Evolutionary conservation across 1,284 basidiomycete genomes (phyloP), one percentile per base, ranked within the genome.

Genomic region (Hymenochaete sp.): DNA sequence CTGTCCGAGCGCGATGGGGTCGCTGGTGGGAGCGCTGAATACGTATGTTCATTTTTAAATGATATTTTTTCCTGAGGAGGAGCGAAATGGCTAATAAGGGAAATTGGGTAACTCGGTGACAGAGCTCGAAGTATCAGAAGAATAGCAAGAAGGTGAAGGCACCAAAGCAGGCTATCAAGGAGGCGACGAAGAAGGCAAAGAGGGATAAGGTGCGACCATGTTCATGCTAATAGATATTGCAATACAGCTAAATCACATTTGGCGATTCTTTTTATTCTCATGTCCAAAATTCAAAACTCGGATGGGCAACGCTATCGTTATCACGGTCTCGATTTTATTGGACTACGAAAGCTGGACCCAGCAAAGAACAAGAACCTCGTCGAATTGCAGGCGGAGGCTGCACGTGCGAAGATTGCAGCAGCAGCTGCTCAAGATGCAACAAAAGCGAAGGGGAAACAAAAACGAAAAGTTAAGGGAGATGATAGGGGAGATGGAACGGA

Each of bases 61-160:
- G 22, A 42, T 31, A 32, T 16, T 42, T 42, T 14, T 8, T 31
- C 10, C 27, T 32, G 16, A 27, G n/a, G 21, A 9, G 21, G n/a
- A 13, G 16, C 14, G 25, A 40, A 35, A 42, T 14, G 37, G 27
- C 25, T 27, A 9, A 10, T 9, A 31, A 9, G 28, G 28, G 14
- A 38, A 3, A 46, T 40, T 3, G 35, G 49, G 42, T 40, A 48
- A 68, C 14, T 9, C 18, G 7, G 18, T 35, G 16, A 62, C 56
- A 61, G 42, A 71, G 78, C 11, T 80, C 75, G 38, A 92, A 84
- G 62, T 93, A 82, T 63, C 86, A 89, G 62, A 92, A 91, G 67
- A 86, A 93, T 61, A 90, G 82, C 66, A 91, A 88, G 65, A 82
- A 89, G 52, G 72, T 79, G 62, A 86, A 87, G 43, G 79, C 81